Conservation (phyloP, 2,329 filamentous ascomycete species). For the Pleoardoris graminearum region DNA sequence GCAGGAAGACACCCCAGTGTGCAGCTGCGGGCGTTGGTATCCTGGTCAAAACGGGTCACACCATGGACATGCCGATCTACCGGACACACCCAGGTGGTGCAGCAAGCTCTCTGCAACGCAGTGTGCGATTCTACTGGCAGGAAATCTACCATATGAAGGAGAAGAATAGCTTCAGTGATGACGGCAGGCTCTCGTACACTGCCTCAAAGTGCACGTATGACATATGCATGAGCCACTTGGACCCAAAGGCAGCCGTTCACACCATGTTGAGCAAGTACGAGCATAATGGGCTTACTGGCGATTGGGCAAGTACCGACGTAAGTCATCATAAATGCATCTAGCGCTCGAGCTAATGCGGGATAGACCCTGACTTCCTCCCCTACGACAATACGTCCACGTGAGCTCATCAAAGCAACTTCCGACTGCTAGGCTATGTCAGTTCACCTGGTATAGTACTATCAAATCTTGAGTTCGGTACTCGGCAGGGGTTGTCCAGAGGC, state of each 20-base stretch:
- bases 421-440: no score
- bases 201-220: background rate
- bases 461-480: no score
- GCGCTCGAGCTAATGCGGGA: background rate
- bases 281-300: background rate
- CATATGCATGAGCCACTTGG: background rate
- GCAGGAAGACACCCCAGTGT: background rate
- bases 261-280: background rate
- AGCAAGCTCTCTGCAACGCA: background rate
- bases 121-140: background rate
- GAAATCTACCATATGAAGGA: background rate
- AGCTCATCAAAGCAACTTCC: no score
- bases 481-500: no score
- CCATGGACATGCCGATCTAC: background rate
- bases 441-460: no score
- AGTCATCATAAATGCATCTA: background rate
- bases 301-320: background rate
- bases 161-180: background rate
- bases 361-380: slow-evolving; percentile 11
- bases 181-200: background rate
- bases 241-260: background rate
- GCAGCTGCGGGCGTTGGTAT: background rate
- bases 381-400: background rate
- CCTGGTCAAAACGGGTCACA: background rate
- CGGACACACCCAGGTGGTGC: background rate